phyloP scores from a whole-genome alignment of 2,329 filamentous ascomycete genomes.

The Claviceps humidiphila region DNA sequence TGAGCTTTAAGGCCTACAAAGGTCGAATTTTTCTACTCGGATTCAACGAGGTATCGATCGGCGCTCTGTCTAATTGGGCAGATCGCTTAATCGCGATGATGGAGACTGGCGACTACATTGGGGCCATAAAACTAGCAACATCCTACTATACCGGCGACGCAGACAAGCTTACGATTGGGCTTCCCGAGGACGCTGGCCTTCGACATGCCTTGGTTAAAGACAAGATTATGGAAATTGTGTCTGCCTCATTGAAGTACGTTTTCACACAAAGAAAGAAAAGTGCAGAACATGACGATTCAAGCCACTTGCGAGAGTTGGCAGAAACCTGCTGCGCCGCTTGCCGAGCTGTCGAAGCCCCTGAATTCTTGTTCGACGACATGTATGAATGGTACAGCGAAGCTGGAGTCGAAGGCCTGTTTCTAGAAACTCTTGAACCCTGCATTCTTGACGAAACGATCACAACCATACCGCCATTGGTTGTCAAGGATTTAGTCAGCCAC shows the following conservation, averaged over 20 bases:
- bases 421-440: conserved; percentile 78
- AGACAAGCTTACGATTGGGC: conserved; percentile 87
- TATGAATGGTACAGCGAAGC: conserved; percentile 83
- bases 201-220: conserved; percentile 75
- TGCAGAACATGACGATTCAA: conserved; percentile 31
- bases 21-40: conserved; percentile 83
- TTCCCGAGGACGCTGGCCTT: conserved; percentile 68
- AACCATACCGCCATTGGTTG: conserved; percentile 63
- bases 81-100: conserved; percentile 86
- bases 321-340: conserved; percentile 77
- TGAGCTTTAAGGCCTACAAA: conserved; percentile 95
- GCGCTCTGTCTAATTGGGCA: conserved; percentile 91
- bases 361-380: conserved; percentile 82
- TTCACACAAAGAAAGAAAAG: conserved; percentile 53
- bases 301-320: conserved; percentile 63
- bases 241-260: conserved; percentile 78
- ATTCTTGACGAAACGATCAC: conserved; percentile 68
- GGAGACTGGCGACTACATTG: conserved; percentile 93
- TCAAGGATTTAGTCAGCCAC: conserved; percentile 75
- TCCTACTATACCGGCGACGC: conserved; percentile 82
- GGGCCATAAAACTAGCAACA: conserved; percentile 78
- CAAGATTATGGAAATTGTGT: conserved; percentile 86
- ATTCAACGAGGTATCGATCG: conserved; percentile 86
- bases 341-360: conserved; percentile 59
- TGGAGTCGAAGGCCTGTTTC: conserved; percentile 59